Percentiles rank a stretch among this genome's conserved stretches.
phyloP scores from a whole-genome alignment of 1,284 basidiomycete species.

The Papiliotrema terrestris region DNA sequence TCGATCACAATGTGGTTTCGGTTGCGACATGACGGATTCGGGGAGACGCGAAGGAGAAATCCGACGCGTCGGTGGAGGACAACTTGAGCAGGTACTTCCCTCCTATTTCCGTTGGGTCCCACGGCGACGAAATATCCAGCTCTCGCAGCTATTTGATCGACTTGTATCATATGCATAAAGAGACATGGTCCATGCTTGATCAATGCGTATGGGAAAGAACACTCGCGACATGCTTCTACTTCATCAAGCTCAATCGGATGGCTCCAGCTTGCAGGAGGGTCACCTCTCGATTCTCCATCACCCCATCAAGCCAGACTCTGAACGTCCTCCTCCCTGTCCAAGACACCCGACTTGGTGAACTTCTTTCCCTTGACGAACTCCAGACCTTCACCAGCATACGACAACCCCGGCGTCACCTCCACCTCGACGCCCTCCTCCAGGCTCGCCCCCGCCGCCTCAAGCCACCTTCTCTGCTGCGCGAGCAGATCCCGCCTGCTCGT shows the following conservation, averaged over 20 bases:
- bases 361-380: slow-evolving; percentile 72
- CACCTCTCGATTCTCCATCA: no score
- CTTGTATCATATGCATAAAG: not conserved
- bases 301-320: not conserved
- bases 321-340: slow-evolving; percentile 19
- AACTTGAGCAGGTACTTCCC: not conserved
- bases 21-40: not conserved
- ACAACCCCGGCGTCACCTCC: slow-evolving; percentile 83
- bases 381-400: slow-evolving; percentile 89
- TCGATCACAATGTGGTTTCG: no score
- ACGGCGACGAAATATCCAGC: no score
- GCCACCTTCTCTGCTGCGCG: slow-evolving; percentile 82
- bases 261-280: no score
- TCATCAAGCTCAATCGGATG: no score
- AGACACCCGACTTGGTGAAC: slow-evolving; percentile 57
- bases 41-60: not conserved
- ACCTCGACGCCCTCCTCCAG: slow-evolving; percentile 64
- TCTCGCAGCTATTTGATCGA: no score
- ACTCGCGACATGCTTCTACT: not conserved
- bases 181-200: not conserved
- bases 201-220: not conserved
- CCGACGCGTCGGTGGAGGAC: not conserved
- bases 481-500: slow-evolving; percentile 87
- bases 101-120: no score
- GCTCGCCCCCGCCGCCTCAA: slow-evolving; percentile 72